Conservation (phyloP, 140 eudicot genomes). For the Oenanthe javanica region DNA sequence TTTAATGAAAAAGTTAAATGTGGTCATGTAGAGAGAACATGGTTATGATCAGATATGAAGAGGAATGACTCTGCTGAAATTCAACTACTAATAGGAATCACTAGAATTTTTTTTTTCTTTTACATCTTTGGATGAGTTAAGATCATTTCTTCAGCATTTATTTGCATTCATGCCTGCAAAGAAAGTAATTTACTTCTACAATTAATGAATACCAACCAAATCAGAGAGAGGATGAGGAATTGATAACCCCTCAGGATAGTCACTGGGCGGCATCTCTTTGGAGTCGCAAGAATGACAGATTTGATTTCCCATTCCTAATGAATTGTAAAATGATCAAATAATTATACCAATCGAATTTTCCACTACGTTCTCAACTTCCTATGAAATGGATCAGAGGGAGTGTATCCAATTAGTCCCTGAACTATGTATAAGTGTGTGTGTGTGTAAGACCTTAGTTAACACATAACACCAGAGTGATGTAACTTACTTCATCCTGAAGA, state of each 20-base stretch:
- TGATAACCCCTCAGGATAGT: neutral
- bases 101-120: neutral
- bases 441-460: neutral
- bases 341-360: neutral
- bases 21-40: neutral
- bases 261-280: neutral
- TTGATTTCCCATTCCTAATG: neutral
- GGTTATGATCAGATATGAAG: neutral
- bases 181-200: neutral
- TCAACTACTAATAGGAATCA: neutral
- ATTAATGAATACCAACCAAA: conserved; percentile 7
- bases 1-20: neutral
- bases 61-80: neutral
- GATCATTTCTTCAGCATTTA: neutral
- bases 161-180: neutral
- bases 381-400: neutral
- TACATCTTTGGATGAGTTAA: neutral
- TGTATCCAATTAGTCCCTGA: neutral
- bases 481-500: neutral
- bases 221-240: neutral
- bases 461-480: neutral
- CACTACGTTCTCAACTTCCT: neutral
- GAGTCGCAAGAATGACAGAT: neutral
- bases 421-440: neutral
- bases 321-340: neutral